Percentiles rank a stretch among this genome's conserved stretches.
phyloP scores from a whole-genome alignment of 169 alveolate genomes.

The Eimeria praecox region DNA sequence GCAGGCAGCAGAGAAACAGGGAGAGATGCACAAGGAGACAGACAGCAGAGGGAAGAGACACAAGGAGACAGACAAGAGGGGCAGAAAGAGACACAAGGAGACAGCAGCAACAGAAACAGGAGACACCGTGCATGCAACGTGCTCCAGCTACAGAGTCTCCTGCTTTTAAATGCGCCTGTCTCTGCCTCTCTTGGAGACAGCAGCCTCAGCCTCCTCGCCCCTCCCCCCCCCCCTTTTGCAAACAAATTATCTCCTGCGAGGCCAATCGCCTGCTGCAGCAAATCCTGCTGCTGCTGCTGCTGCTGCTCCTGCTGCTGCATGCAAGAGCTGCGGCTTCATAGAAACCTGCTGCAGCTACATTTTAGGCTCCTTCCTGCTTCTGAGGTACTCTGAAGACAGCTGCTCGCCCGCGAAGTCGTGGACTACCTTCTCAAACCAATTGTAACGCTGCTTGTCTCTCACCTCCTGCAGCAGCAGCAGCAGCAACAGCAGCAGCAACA shows the following conservation, averaged over 20 bases:
- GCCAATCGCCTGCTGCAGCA: neutral
- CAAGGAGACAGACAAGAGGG: no score
- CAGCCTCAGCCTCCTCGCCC: neutral
- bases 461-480: slow-evolving; percentile 84
- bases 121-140: neutral
- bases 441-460: slow-evolving; percentile 85
- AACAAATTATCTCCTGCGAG: neutral
- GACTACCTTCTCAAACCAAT: slow-evolving; percentile 90
- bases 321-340: neutral
- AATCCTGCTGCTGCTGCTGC: no score
- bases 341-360: slow-evolving; percentile 23
- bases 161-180: no score
- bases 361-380: slow-evolving; percentile 88
- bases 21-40: no score
- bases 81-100: no score
- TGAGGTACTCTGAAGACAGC: slow-evolving; percentile 90
- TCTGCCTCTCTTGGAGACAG: neutral
- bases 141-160: neutral
- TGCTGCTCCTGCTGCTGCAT: neutral
- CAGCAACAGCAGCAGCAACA: neutral
- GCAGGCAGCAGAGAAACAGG: no score
- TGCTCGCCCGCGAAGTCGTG: slow-evolving; percentile 92
- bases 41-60: no score
- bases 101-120: no score
- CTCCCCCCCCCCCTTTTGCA: neutral